Base-by-base conservation (phyloP, 192 early-diverging fungal genomes). In the Polychytrium aggregatum region DNA sequence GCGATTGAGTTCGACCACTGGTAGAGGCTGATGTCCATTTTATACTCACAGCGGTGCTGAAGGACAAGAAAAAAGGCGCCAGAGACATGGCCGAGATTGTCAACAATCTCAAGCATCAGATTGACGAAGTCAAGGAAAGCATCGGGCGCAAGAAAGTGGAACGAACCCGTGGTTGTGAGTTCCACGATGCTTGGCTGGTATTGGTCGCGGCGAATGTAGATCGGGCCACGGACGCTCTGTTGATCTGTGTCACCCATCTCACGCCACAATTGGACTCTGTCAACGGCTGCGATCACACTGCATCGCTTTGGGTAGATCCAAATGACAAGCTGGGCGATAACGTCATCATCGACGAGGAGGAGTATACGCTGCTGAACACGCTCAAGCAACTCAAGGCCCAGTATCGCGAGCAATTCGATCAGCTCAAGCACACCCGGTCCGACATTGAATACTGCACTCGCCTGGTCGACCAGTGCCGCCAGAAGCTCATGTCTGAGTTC, bases 401-500 rank as follows among this genome's bases (percentile, higher is more conserved):
- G 22, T 79, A 79, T 51, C 53, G 68, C 3, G 60, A 55, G 0
- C 41, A 41, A 14, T 74, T 70, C 31, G 70, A 68, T 7, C 14
- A 25, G 21, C 46, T 79, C 8, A 52, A 60, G 22, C 40, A 41
- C 27, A 38, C 50, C 3, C 47, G 72, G 9, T 41, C 50, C 22
- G 78, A 81, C 26, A 60, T 81, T 25, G 67, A 56, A 22, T 81
- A 81, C 50, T 70, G 71, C 44, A 18, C 40, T 13, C 43, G 59
- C n/a, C 45, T 81, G 17, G 72, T 74, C 20, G 78, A 76, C 43
- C 71, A 65, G 48, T 79, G 68, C 48, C 48, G 78, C 14, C 67
- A 73, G 45, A 72, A 71, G 38, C 59, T 81, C 8, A 72, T 81
- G 70, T 30, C 48, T 7, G 78, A 79, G 41, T 81, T 81, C 61